Conservation (phyloP, 345 rosid species). For the Anacardium occidentale region DNA sequence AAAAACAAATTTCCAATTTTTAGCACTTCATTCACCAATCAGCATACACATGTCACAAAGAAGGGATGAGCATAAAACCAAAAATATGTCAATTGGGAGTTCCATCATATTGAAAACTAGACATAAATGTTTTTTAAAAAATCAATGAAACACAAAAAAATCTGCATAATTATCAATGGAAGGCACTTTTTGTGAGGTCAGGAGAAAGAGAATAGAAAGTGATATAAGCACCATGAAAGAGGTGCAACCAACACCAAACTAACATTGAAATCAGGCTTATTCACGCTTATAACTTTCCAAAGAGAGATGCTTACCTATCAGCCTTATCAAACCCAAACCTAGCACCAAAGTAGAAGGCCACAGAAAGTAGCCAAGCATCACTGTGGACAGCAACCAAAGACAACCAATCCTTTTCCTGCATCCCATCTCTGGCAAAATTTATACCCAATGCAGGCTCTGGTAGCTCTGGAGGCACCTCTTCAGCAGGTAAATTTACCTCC, state of each 20-base stretch:
- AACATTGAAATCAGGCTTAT: not conserved
- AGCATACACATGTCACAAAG: not conserved
- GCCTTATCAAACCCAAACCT: slow-evolving; percentile 55
- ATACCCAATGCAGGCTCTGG: slow-evolving; percentile 64
- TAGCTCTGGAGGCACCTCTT: slow-evolving; percentile 67
- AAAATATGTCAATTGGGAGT: not conserved
- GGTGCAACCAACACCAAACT: slow-evolving; percentile 1
- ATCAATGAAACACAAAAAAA: not conserved
- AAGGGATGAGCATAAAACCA: not conserved
- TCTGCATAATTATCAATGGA: not conserved
- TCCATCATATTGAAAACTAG: not conserved
- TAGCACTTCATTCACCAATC: not conserved
- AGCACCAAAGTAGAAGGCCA: slow-evolving; percentile 59
- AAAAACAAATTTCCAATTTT: not conserved
- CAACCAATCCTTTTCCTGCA: slow-evolving; percentile 65
- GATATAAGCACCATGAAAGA: not conserved
- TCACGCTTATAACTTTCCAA: not conserved
- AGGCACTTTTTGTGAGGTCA: not conserved
- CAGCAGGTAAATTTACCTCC: slow-evolving; percentile 65
- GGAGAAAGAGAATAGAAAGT: not conserved
- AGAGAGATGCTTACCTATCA: slow-evolving; percentile 40
- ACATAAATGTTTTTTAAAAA: not conserved
- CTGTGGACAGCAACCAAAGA: slow-evolving; percentile 60
- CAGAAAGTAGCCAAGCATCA: slow-evolving; percentile 60
- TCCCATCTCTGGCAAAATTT: slow-evolving; percentile 64